Evolutionary conservation across 1,284 basidiomycete genomes (phyloP).

Genomic region (Ganoderma leucocontextum): DNA sequence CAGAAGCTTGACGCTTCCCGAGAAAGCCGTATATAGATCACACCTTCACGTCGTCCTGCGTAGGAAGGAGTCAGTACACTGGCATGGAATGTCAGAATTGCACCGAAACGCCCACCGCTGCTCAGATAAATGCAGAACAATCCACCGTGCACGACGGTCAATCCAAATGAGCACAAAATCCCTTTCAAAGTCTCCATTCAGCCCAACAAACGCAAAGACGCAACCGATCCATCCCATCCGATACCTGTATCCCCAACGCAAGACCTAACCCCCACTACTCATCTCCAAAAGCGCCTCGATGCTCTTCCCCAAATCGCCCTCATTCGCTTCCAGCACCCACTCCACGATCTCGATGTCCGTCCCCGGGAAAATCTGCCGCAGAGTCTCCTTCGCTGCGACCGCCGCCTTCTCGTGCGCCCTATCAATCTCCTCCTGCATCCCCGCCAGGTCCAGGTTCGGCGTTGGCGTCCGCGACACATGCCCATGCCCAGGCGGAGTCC

Average conservation of each 20-base stretch:
- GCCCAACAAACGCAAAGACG: not conserved
- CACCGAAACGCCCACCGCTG: not conserved
- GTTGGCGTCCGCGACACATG: conserved; percentile 73
- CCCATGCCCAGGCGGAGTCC: conserved; percentile 21
- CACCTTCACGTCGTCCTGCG: not conserved
- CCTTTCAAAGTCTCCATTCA: not conserved
- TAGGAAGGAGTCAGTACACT: not conserved
- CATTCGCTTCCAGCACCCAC: conserved; percentile 87
- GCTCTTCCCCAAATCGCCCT: conserved; percentile 88
- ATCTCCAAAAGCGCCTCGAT: conserved; percentile 88
- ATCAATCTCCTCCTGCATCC: conserved; percentile 83
- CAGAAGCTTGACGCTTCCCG: too few relatives aligned
- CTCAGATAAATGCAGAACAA: not conserved
- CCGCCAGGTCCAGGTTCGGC: conserved; percentile 72
- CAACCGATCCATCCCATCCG: not conserved
- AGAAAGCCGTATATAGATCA: too few relatives aligned
- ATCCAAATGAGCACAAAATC: not conserved
- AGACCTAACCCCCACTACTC: conserved; percentile 55
- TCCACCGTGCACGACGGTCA: not conserved
- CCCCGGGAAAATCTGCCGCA: conserved; percentile 87
- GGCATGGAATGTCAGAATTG: not conserved
- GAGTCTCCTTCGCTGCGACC: conserved; percentile 71
- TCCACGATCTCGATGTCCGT: conserved; percentile 86
- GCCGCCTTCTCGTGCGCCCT: conserved; percentile 73
- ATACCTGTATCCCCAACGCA: not conserved